Base-by-base conservation (phyloP, 495 filamentous ascomycete species). In the Xylaria longipes region DNA sequence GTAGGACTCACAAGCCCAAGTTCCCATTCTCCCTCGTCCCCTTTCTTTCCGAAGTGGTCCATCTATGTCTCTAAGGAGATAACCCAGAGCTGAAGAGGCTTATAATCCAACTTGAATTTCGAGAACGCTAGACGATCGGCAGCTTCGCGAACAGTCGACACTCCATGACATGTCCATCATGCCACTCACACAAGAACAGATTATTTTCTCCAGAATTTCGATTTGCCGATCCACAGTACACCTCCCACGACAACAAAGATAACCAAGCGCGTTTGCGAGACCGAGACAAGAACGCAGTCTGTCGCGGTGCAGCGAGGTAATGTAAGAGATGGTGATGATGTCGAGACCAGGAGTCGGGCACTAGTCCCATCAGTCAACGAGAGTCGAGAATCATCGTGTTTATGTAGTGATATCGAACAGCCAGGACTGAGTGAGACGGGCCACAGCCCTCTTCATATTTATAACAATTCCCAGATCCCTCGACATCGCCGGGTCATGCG, bases 391-490 rank as follows among this genome's bases (percentile, higher is more conserved):
- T 29, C 29, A 27, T 29, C 8, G 9, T 17, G 15, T 20, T 61
- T 69, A 69, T 48, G 29, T 69, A 61, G 27, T 25, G n/a, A 39
- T 31, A 29, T 22, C 20, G 6, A 57, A 20, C 5, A 22, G 9
- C 4, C 35, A 25, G 22, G 22, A 39, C 25, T 8, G 17, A 20
- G 56, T 45, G 50, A 69, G 54, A 69, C 15, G 54, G 29, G 41
- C 14, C 39, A 46, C 27, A 33, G 46, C 52, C 35, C 33, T 58
- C 52, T n/a, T 58, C 52, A 57, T 68, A 54, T 58, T 57, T 52
- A 52, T 52, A 22, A 46, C 25, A 7, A 22, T n/a, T 48, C 35
- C 27, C 6, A 46, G 27, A 22, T 25, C 37, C 22, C 8, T 60
- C 52, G 15, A 22, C 35, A 25, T 20, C n/a, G 7, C 11, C 22